These are phyloP conservation scores for Phialemoniopsis sp. DNA, from an alignment of 2,329 filamentous ascomycete genomes.

Conservation along the genomic window DNA sequence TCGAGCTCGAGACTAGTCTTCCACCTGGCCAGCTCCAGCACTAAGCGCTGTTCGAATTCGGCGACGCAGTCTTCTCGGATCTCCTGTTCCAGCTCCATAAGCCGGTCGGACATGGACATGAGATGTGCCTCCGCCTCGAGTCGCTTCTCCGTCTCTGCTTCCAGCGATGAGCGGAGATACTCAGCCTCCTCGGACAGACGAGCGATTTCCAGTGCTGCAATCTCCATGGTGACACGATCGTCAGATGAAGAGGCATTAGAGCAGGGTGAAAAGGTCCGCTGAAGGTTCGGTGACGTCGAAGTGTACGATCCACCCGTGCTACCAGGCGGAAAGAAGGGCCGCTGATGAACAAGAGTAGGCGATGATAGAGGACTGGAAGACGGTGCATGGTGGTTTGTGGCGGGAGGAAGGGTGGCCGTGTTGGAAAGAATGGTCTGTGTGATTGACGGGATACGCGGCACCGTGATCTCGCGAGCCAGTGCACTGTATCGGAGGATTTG, in stretches of 20 bases:
- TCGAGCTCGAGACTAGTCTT: constrained; percentile 74
- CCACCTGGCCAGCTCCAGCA: constrained; percentile 76
- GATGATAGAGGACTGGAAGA: constrained; percentile 20
- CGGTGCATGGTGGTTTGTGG: constrained; percentile 9
- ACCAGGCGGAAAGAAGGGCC: constrained; percentile 35
- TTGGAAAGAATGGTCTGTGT: constrained; percentile 62
- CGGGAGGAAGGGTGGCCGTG: constrained; percentile 11
- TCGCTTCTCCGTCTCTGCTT: constrained; percentile 66
- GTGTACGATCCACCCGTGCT: constrained; percentile 14
- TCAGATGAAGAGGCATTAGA: constrained; percentile 33
- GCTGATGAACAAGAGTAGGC: constrained; percentile 25
- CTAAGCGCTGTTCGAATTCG: constrained; percentile 78
- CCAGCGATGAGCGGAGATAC: constrained; percentile 63
- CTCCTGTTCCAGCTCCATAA: constrained; percentile 70
- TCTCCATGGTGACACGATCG: constrained; percentile 72
- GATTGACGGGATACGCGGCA: constrained; percentile 81
- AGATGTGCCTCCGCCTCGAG: constrained; percentile 71
- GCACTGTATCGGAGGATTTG: constrained; percentile 95
- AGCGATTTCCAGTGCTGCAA: constrained; percentile 75
- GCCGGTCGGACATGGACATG: constrained; percentile 61
- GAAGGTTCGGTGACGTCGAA: constrained; percentile 6
- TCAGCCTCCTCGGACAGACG: constrained; percentile 77
- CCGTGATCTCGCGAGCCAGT: constrained; percentile 86
- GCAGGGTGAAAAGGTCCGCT: constrained; percentile 33
- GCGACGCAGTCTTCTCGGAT: constrained; percentile 84